Evolutionary conservation across 1,284 basidiomycete genomes (phyloP).

Genomic region (Trametes polyzona): DNA sequence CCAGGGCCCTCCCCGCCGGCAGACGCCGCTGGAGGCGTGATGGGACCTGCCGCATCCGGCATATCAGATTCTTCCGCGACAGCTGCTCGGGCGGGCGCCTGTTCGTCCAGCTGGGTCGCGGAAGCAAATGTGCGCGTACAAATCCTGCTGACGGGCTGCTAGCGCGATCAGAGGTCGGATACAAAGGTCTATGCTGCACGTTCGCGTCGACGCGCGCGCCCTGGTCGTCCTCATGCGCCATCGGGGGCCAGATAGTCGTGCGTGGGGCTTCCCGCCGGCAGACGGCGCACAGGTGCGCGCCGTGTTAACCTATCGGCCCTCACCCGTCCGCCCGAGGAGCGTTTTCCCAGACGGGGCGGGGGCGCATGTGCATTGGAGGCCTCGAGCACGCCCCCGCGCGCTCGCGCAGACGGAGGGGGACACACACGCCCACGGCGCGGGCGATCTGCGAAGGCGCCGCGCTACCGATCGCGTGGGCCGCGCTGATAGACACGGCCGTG

Average conservation of each 20-base stretch:
- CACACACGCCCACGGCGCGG: neutral
- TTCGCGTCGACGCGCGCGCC: no score
- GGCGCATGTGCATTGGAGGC: conserved; percentile 15
- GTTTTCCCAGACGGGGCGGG: conserved; percentile 16
- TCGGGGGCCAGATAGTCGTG: neutral
- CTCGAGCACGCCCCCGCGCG: conserved; percentile 1
- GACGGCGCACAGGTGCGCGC: conserved; percentile 5
- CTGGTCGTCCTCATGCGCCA: conserved; percentile 5
- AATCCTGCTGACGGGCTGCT: conserved; percentile 17
- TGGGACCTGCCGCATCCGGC: conserved; percentile 13
- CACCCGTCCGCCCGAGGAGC: conserved; percentile 1
- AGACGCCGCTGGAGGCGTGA: neutral
- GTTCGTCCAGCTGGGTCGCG: conserved; percentile 17
- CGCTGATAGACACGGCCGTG: conserved; percentile 29
- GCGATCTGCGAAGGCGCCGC: conserved; percentile 14
- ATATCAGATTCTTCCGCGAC: conserved; percentile 26
- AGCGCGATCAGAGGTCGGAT: conserved; percentile 13
- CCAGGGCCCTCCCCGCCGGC: conserved; percentile 2
- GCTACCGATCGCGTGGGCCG: conserved; percentile 27
- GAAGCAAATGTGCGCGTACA: conserved; percentile 27
- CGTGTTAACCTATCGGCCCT: conserved; percentile 15
- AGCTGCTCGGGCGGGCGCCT: neutral
- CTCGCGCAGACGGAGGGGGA: neutral
- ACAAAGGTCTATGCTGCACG: no score
- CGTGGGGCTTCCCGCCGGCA: conserved; percentile 1